phyloP scores from a whole-genome alignment of 148 eudicot species.

The Vaccinium macrocarpon region DNA sequence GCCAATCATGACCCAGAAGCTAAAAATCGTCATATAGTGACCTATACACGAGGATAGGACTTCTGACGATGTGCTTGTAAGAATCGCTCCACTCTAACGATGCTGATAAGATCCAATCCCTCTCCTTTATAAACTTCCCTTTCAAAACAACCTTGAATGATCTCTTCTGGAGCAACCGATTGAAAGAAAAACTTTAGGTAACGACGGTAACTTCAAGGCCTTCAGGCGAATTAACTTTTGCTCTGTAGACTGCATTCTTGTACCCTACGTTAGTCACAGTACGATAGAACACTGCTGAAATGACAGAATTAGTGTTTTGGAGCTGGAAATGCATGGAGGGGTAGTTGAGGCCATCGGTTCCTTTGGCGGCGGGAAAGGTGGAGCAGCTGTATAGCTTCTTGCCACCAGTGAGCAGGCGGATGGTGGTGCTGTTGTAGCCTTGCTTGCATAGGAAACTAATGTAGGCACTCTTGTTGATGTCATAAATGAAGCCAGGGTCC shows the following conservation, averaged over 20 bases:
- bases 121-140: constrained; percentile 33
- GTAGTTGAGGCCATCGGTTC: constrained; percentile 76
- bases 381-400: constrained; percentile 49
- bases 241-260: constrained; percentile 37
- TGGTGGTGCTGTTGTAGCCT: constrained; percentile 52
- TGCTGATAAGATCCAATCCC: constrained; percentile 24
- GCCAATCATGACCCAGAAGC: not conserved
- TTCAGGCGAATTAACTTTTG: constrained; percentile 31
- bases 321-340: constrained; percentile 67
- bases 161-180: constrained; percentile 27
- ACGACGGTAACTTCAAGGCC: constrained; percentile 39
- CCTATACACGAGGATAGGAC: constrained; percentile 57
- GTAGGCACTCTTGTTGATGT: constrained; percentile 47
- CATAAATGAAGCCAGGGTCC: constrained; percentile 70
- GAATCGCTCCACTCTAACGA: constrained; percentile 48
- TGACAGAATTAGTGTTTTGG: not conserved
- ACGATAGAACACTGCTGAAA: constrained; percentile 45
- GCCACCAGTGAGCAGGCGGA: constrained; percentile 35
- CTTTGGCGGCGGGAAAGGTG: constrained; percentile 28
- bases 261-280: constrained; percentile 63
- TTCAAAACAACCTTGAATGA: constrained; percentile 47
- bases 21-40: not conserved
- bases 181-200: constrained; percentile 43
- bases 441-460: constrained; percentile 58
- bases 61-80: constrained; percentile 44